Evolutionary conservation across 495 filamentous ascomycete species (phyloP), one percentile per base, ranked within the genome.

Genomic region (Thozetella sp.): DNA sequence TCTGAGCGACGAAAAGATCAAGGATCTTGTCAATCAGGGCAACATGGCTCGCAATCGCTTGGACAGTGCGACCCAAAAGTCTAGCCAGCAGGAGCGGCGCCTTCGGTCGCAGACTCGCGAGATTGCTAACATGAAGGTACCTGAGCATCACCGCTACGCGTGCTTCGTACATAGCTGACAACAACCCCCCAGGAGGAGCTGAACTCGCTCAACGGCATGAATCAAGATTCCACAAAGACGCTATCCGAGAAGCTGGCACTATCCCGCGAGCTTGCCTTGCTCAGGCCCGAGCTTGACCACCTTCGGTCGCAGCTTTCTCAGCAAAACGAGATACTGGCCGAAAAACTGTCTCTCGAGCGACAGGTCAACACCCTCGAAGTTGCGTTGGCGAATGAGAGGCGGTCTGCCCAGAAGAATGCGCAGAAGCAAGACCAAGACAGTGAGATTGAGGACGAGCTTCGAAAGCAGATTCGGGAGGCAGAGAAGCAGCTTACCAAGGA

Each of bases 241-340:
- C 76, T 93, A 51, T 83, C 88, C 12, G 92, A 95, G 61, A 97
- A 96, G 65, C 73, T 90, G 11, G 81, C 84, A 1, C 78, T 97
- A 20, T 78, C 84, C 20, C 87, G 89, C 34, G 90, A 96, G 64
- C 68, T 97, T 10, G 79, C 87, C 23, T 74, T 78, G 23, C 65
- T 94, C 48, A 90, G 88, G 63, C 86, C 88, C 30, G 93, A 97
- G 67, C 61, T 96, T 9, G 91, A 96, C 54, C 88, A 92, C 65
- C 78, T 96, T 13, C 82, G 84, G 59, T 82, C 87, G 1, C 91
- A 96, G 69, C 81, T 84, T 22, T 74, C 80, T 17, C 83, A 85
- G 23, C 80, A 90, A 43, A 87, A 92, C 63, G 78, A 80, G 4
- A 70, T 89, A 6, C 76, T 93, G 24, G 76, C 88, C 1, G 90